Evolutionary conservation across 345 rosid genomes (phyloP).

Genomic region (Euclidium syriacum): DNA sequence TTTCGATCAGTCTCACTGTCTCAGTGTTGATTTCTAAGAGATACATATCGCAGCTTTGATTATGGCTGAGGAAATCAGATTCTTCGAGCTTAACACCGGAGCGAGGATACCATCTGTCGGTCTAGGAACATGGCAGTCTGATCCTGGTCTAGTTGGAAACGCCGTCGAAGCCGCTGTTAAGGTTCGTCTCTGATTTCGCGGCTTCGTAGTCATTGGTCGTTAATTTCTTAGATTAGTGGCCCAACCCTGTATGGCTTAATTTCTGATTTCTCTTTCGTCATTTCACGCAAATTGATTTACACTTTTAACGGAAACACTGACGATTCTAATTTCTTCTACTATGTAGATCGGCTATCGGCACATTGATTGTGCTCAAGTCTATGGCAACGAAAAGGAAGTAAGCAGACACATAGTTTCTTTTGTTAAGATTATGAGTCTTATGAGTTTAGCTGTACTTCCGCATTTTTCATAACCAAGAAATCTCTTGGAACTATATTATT

Average conservation of each 20-base stretch:
- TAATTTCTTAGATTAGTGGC: neutral
- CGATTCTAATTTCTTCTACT: neutral
- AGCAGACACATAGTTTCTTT: neutral
- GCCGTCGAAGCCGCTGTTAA: constrained; percentile 38
- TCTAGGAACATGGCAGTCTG: constrained; percentile 57
- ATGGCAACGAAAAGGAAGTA: constrained; percentile 77
- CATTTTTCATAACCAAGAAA: too few relatives aligned
- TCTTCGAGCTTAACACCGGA: constrained; percentile 47
- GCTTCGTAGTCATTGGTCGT: neutral
- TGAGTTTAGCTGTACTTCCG: too few relatives aligned
- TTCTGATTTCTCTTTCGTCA: neutral
- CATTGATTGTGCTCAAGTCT: constrained; percentile 72
- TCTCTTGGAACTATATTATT: neutral
- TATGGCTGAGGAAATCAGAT: constrained; percentile 31
- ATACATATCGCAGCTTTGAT: neutral
- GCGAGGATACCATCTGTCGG: constrained; percentile 56
- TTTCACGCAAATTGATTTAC: neutral
- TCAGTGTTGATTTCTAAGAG: neutral
- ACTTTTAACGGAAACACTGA: neutral
- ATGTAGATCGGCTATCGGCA: constrained; percentile 72
- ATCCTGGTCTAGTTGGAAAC: constrained; percentile 51
- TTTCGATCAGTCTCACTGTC: neutral
- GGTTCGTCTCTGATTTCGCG: constrained; percentile 11
- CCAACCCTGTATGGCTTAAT: neutral
- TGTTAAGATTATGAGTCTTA: neutral